Percentiles rank a stretch among this genome's conserved stretches.
These are phyloP conservation scores for Sclerotinia subarctica DNA, from an alignment of 2,329 filamentous ascomycete species.

Conservation along the genomic window DNA sequence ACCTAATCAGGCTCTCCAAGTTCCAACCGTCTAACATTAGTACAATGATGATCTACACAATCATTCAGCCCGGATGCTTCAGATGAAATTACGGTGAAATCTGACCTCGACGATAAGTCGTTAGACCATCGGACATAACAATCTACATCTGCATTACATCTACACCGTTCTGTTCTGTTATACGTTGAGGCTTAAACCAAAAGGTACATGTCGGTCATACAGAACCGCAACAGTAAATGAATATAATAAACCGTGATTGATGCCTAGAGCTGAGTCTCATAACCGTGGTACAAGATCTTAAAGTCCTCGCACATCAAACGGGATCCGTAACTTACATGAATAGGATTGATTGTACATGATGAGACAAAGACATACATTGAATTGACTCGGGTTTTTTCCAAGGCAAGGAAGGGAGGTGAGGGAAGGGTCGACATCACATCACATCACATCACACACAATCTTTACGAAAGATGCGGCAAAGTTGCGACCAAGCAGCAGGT, in stretches of 20 bases:
- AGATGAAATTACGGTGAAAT: slow-evolving; percentile 7
- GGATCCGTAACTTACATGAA: no score
- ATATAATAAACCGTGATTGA: not conserved
- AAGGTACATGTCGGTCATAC: not conserved
- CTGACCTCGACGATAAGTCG: not conserved
- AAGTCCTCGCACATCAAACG: not conserved
- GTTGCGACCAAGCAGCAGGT: no score
- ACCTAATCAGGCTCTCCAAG: not conserved
- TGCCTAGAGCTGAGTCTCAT: slow-evolving; percentile 16
- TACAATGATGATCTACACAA: slow-evolving; percentile 5
- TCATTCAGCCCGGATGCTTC: not conserved
- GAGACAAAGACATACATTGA: not conserved
- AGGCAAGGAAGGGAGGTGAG: not conserved
- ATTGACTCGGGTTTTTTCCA: slow-evolving; percentile 1
- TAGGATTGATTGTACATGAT: not conserved
- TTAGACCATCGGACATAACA: not conserved
- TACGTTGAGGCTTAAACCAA: not conserved
- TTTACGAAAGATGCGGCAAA: not conserved
- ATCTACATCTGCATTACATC: no score
- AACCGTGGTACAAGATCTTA: not conserved
- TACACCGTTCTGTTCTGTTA: not conserved
- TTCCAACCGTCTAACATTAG: not conserved
- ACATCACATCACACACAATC: not conserved
- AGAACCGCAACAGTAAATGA: not conserved
- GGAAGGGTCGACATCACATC: not conserved